Evolutionary conservation across 2,329 filamentous ascomycete species (phyloP), one percentile per base, ranked within the genome.

Genomic region (Claviceps cyperi): DNA sequence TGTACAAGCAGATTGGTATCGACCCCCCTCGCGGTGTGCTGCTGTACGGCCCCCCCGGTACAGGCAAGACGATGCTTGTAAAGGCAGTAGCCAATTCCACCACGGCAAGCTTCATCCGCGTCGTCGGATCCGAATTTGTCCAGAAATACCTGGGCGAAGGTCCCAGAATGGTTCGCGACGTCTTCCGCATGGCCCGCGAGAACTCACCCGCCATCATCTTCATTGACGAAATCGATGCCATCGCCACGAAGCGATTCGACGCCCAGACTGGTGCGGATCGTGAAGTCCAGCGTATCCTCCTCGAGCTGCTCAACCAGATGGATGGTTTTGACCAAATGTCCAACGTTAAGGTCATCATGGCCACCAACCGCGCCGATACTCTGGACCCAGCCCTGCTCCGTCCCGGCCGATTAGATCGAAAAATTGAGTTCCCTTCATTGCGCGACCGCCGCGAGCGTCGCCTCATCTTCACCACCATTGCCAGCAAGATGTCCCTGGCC

Each of bases 281-380:
- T 71, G 92, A 98, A 70, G 92, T 98, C 15, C 92, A 98, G 73
- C 91, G 92, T 77, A 98, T 98, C 62, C 75, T 98, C 52, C 83
- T 98, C 53, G 92, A 98, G 68, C 74, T 98, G 58, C 83, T 98
- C 56, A 98, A 98, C 73, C 92, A 98, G 71, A 98, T 98, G 92
- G 92, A 98, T 66, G 92, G 92, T 57, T 98, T 98, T 73, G 92
- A 98, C 68, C 92, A 98, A 70, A 95, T 89, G 0, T 86, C 88
- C 66, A 98, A 98, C 69, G 92, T 98, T 70, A 98, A 98, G 75
- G 92, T 98, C 66, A 98, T 98, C 72, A 98, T 98, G 92, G 92
- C 92, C 58, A 98, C 92, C 58, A 98, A 98, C 75, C 85, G 92
- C 66, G 91, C 92, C 57, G 92, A 97, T 68, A 98, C 92, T 6